Conservation (phyloP, 768 basidiomycete species). For the Daedaleopsis sinensis region DNA sequence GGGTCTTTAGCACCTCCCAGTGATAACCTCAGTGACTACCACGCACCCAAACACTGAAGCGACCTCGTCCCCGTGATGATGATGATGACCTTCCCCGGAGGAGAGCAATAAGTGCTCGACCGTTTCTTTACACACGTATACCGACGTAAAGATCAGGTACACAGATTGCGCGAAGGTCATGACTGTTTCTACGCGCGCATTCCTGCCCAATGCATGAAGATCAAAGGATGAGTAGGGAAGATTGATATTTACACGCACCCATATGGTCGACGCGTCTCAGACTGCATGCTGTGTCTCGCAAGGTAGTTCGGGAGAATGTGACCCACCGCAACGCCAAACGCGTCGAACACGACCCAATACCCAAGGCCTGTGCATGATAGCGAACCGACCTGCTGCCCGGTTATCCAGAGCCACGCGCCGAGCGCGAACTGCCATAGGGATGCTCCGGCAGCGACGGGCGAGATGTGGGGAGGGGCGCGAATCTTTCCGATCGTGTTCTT, state of each 20-base stretch:
- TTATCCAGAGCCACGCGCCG: conserved; percentile 83
- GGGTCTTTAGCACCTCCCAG: conserved; percentile 13
- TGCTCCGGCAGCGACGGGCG: conserved; percentile 17
- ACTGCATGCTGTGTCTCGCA: conserved; percentile 32
- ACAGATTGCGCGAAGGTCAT: conserved; percentile 88
- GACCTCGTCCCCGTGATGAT: conserved; percentile 63
- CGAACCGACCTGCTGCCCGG: conserved; percentile 86
- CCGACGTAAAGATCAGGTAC: conserved; percentile 91
- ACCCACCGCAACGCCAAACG: conserved; percentile 71
- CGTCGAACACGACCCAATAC: conserved; percentile 96
- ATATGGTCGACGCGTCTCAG: conserved; percentile 47
- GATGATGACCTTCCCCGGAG: conserved; percentile 66
- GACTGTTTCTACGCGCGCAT: conserved; percentile 68
- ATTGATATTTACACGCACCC: conserved; percentile 74
- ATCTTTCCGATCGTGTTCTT: conserved; percentile 22
- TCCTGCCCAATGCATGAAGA: conserved; percentile 39
- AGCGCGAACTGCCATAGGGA: conserved; percentile 51
- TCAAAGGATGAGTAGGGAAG: too few species aligned
- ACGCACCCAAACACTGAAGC: conserved; percentile 45
- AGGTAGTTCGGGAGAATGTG: conserved; percentile 50
- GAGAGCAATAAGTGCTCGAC: conserved; percentile 88
- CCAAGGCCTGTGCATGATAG: conserved; percentile 89
- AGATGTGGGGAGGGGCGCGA: conserved; percentile 19
- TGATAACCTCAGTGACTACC: conserved; percentile 27
- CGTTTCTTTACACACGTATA: conserved; percentile 97